Evolutionary conservation across 306 rosid genomes (phyloP).

Genomic region (Herpetospermum pedunculosum): DNA sequence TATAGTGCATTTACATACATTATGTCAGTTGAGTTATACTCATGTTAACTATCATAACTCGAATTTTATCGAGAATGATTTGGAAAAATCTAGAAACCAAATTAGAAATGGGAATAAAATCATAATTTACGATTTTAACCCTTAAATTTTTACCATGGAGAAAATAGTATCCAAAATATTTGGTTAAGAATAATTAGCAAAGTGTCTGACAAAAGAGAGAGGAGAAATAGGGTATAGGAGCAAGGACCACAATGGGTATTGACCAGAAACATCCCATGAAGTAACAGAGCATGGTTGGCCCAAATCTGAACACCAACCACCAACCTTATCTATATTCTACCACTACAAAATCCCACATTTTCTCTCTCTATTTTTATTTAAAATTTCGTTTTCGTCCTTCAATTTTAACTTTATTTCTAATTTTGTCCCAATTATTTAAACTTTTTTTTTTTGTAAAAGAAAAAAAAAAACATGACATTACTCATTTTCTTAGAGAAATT

Average conservation of each 20-base stretch:
- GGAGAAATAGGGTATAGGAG: background rate
- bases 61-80: too few species aligned
- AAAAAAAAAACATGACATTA: too few species aligned
- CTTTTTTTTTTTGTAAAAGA: too few species aligned
- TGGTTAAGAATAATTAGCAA: background rate
- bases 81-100: too few species aligned
- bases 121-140: too few species aligned
- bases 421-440: too few species aligned
- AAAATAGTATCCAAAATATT: background rate
- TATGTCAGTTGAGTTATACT: too few species aligned
- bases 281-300: background rate
- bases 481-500: too few species aligned
- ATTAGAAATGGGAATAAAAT: background rate
- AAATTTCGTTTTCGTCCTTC: background rate
- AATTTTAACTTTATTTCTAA: too few species aligned
- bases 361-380: background rate
- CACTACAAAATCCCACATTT: background rate
- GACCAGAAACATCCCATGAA: constrained; percentile 6
- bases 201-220: background rate
- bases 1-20: too few species aligned
- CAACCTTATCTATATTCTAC: background rate
- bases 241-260: background rate
- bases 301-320: constrained; percentile 2
- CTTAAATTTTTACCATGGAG: background rate
- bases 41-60: too few species aligned